Conservation (phyloP, 179 eudicot species). For the Heliamphora pulchella region DNA sequence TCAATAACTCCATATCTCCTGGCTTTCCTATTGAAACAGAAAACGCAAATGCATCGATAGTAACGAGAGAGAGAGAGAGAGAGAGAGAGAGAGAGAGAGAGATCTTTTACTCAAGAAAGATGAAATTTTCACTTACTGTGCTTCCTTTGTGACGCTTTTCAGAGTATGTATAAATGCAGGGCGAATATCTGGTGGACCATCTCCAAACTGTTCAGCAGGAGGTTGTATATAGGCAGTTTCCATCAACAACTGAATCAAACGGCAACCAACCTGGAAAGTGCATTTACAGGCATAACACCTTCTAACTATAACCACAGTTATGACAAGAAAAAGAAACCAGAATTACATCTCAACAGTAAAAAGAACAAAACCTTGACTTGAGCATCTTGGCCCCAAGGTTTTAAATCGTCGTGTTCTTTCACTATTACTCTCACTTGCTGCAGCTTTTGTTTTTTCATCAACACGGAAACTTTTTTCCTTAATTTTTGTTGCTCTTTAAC, state of each 20-base stretch:
- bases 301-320: background rate
- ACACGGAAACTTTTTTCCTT: constrained; percentile 49
- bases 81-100: background rate
- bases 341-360: background rate
- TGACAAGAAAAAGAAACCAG: background rate
- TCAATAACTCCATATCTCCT: constrained; percentile 80
- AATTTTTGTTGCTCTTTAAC: constrained; percentile 42
- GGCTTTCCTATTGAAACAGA: constrained; percentile 42
- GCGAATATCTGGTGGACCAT: constrained; percentile 70
- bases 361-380: constrained; percentile 72
- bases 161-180: constrained; percentile 82
- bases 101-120: background rate
- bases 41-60: background rate
- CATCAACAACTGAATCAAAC: constrained; percentile 70
- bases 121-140: constrained; percentile 41
- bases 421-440: constrained; percentile 61
- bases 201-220: constrained; percentile 64
- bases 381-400: constrained; percentile 78
- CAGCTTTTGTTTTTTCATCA: constrained; percentile 71
- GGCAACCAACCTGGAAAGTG: constrained; percentile 63
- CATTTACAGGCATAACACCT: background rate
- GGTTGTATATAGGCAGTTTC: constrained; percentile 86
- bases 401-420: constrained; percentile 44
- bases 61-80: background rate
- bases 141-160: constrained; percentile 44